Evolutionary conservation across 1,284 basidiomycete species (phyloP), one percentile per base, ranked within the genome.

Genomic region (Malassezia pachydermatis): DNA sequence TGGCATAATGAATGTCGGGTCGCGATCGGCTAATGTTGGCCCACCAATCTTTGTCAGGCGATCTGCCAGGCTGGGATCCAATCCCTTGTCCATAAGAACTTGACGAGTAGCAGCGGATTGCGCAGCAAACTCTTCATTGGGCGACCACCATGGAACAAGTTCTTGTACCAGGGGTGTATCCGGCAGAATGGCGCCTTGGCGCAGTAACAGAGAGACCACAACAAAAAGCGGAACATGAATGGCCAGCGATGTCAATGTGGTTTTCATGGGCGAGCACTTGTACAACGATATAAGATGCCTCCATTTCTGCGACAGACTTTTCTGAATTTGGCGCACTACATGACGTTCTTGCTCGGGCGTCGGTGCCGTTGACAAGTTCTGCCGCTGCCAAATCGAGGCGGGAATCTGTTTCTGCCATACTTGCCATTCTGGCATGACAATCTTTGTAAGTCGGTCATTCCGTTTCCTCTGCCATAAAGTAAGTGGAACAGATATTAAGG

Each of bases 391-490:
- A 63, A 48, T 81, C 14, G 55, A 20, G 9, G 67, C 37, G 61
- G 41, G 75, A 7, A 76, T 58, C 14, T 50, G 44, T 17, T 65
- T 80, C 77, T 54, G 76, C 54, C 81, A 75, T 28, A 75, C 73
- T 56, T 78, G 76, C 36, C 87, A 74, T 50, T 78, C 76, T 9
- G 87, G 86, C 22, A 83, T 59, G 25, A 84, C 84, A 10, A 79
- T 63, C 55, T 84, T 79, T 59, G 84, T 80, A 17, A 81, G 76
- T 54, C 79, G 76, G 72, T 78, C 78, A 58, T 81, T 78, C 47
- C 83, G 78, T 58, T 74, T 76, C 60, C 80, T 59, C 59, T 88
- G 86, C 87, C 86, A 89, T 71, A 87, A 66, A 53, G 83, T 80
- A 53, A 85, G 76, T 16, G 87, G 88, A 5, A 88, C 76, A 1